A percentile compares a stretch with the other conserved stretches of the same genome.
Conservation (phyloP, 768 basidiomycete genomes). For the Clitopilus hobsonii region DNA sequence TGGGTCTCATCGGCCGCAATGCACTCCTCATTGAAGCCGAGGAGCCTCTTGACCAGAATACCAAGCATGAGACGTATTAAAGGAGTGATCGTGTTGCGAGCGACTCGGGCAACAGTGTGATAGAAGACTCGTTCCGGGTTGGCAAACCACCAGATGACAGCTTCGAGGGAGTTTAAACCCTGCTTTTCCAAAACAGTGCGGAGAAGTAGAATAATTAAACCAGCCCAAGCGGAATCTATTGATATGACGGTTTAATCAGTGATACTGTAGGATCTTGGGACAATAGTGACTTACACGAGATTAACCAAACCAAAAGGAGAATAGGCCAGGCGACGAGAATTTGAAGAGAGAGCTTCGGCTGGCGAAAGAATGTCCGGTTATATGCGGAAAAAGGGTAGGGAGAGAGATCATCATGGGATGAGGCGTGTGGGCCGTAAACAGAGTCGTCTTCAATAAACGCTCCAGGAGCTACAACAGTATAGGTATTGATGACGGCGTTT, state of each 20-base stretch:
- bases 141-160: conserved; percentile 40
- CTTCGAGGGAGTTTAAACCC: conserved; percentile 29
- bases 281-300: conserved; percentile 23
- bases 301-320: conserved; percentile 26
- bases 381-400: conserved; percentile 32
- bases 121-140: conserved; percentile 31
- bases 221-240: conserved; percentile 38
- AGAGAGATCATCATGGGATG: conserved; percentile 33
- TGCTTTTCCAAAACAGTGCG: conserved; percentile 20
- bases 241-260: not conserved
- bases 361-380: conserved; percentile 29
- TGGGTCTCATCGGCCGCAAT: conserved; percentile 22
- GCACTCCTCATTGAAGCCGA: conserved; percentile 33
- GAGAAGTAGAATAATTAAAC: conserved; percentile 34
- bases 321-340: conserved; percentile 35
- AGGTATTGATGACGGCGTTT: conserved; percentile 36
- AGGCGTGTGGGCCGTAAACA: conserved; percentile 45
- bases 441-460: conserved; percentile 26
- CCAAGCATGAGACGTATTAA: conserved; percentile 32
- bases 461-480: conserved; percentile 39
- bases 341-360: conserved; percentile 27
- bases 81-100: conserved; percentile 30
- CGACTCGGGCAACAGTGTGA: conserved; percentile 34
- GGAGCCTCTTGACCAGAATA: conserved; percentile 33
- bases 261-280: not conserved